Evolutionary conservation across 306 rosid genomes (phyloP).

Genomic region (Dryas drummondii): DNA sequence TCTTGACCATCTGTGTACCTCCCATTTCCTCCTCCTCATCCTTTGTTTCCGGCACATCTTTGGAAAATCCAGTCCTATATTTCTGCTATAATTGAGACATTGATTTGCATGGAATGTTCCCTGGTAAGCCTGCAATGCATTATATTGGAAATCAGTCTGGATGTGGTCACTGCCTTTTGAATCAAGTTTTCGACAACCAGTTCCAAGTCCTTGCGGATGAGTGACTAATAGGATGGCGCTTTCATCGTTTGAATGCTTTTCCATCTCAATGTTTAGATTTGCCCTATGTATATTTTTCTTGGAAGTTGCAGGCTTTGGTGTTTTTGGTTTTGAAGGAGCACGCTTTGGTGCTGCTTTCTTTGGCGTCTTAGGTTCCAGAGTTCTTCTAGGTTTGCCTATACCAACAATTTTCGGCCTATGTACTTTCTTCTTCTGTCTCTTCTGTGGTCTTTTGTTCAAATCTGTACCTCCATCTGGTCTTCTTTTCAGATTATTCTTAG

Average conservation of each 20-base stretch:
- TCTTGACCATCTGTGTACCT: neutral
- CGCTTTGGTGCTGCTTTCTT: conserved; percentile 2
- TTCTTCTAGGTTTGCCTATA: conserved; percentile 13
- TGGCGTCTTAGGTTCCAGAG: neutral
- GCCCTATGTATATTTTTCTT: neutral
- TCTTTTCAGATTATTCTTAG: conserved; percentile 1
- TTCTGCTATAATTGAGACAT: neutral
- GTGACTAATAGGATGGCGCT: neutral
- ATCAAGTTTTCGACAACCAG: neutral
- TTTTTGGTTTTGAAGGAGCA: neutral
- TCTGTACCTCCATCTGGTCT: neutral
- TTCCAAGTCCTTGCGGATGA: neutral
- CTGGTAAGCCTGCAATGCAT: neutral
- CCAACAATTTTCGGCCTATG: conserved; percentile 39
- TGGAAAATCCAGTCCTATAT: conserved; percentile 18
- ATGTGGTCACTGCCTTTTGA: neutral
- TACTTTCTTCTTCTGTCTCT: conserved; percentile 26
- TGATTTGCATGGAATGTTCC: neutral
- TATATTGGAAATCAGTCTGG: neutral
- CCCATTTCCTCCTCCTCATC: neutral
- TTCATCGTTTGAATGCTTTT: conserved; percentile 1
- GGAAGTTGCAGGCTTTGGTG: conserved; percentile 23
- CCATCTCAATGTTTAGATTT: conserved; percentile 1
- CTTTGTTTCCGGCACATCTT: conserved; percentile 18
- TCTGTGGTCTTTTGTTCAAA: neutral